These are phyloP conservation scores for Populus ilicifolia DNA, from an alignment of 345 rosid genomes.

Conservation along the genomic window DNA sequence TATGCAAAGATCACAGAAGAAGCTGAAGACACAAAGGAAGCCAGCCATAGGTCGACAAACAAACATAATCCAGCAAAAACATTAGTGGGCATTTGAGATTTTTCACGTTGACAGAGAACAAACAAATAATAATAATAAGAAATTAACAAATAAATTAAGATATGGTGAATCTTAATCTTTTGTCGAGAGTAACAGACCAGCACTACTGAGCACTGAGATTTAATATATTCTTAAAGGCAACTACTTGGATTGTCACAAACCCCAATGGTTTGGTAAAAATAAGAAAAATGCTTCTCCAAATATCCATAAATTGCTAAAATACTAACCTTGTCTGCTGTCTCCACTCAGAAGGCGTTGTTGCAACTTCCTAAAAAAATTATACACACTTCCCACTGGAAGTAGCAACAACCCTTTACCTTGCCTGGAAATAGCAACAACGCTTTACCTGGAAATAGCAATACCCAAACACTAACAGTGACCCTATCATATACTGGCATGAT, in stretches of 20 bases:
- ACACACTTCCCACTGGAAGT: conserved; percentile 33
- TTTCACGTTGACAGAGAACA: conserved; percentile 2
- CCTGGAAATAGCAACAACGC: conserved; percentile 34
- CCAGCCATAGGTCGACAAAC: background rate
- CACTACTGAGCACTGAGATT: conserved; percentile 12
- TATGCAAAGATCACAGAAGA: conserved; percentile 1
- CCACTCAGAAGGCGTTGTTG: conserved; percentile 3
- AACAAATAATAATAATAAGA: background rate
- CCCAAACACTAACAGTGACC: conserved; percentile 11
- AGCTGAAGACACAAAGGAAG: background rate
- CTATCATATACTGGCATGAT: background rate
- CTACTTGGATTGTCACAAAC: conserved; percentile 13
- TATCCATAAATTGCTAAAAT: conserved; percentile 22
- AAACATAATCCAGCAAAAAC: background rate
- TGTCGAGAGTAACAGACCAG: conserved; percentile 30
- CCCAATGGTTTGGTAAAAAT: conserved; percentile 15
- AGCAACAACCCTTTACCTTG: conserved; percentile 21
- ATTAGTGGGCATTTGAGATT: background rate
- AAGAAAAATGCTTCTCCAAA: conserved; percentile 21
- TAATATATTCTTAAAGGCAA: conserved; percentile 17
- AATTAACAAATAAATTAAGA: conserved; percentile 14
- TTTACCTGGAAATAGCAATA: conserved; percentile 35
- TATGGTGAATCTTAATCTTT: conserved; percentile 25
- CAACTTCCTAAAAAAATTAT: conserved; percentile 27
- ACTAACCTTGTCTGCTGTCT: conserved; percentile 8